A percentile compares a stretch with the other conserved stretches of the same genome.
phyloP scores from a whole-genome alignment of 352 stramenopile genomes.

The Phytophthora palmivora region DNA sequence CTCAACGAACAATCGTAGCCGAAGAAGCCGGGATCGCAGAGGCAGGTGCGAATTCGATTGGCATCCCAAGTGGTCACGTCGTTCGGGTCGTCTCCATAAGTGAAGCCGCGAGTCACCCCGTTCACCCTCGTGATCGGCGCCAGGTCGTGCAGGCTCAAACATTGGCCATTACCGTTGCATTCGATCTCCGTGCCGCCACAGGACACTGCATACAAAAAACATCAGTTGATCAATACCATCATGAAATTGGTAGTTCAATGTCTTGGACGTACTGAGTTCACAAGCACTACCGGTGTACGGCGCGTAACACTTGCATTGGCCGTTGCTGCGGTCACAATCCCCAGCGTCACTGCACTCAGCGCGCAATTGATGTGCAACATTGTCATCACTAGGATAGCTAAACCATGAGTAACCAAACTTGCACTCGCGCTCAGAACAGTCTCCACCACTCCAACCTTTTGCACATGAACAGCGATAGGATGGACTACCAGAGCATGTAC shows the following conservation, averaged over 20 bases:
- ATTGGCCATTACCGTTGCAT: constrained; percentile 83
- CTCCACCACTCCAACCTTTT: constrained; percentile 73
- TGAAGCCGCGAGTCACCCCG: constrained; percentile 56
- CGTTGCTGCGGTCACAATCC: constrained; percentile 72
- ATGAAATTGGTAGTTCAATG: background rate
- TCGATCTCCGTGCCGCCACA: constrained; percentile 48
- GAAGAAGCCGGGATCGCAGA: constrained; percentile 65
- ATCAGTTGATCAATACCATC: constrained; percentile 10
- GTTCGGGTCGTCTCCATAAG: constrained; percentile 74
- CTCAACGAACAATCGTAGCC: constrained; percentile 78
- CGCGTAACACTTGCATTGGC: constrained; percentile 70
- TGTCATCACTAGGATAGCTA: constrained; percentile 58
- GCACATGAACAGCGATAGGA: constrained; percentile 73
- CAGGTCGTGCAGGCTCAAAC: constrained; percentile 71
- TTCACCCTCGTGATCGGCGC: constrained; percentile 63
- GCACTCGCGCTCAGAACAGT: constrained; percentile 82
- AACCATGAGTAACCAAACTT: constrained; percentile 68
- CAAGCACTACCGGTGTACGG: constrained; percentile 75
- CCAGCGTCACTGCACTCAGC: constrained; percentile 74
- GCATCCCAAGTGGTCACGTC: constrained; percentile 78
- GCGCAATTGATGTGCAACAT: constrained; percentile 57
- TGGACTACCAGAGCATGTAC: constrained; percentile 63
- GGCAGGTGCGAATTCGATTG: constrained; percentile 66
- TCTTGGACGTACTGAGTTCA: constrained; percentile 59
- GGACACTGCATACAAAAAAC: constrained; percentile 46